Conservation (phyloP, 1,284 basidiomycete genomes). For the Tilletia horrida region DNA sequence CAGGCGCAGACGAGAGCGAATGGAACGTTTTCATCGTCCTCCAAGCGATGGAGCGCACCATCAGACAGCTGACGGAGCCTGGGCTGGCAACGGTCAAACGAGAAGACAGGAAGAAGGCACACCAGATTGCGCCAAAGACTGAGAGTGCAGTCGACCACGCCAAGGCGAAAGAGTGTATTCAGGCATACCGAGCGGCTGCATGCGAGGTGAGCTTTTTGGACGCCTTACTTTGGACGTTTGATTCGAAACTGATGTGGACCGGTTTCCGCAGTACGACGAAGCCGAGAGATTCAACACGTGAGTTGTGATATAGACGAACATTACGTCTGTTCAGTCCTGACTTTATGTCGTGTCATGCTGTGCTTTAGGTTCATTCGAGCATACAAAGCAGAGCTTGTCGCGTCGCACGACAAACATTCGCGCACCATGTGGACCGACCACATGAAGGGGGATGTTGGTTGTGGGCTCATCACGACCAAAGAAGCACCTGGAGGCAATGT, state of each 20-base stretch:
- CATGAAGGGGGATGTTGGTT: background rate
- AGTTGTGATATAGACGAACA: background rate
- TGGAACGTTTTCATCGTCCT: background rate
- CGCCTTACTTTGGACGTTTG: background rate
- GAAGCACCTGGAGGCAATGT: background rate
- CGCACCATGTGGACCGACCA: background rate
- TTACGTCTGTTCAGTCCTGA: background rate
- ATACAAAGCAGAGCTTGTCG: background rate
- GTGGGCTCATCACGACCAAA: constrained; percentile 1
- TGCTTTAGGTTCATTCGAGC: background rate
- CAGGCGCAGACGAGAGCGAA: background rate
- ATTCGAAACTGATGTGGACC: too few species aligned
- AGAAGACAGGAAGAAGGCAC: background rate
- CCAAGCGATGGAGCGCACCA: background rate
- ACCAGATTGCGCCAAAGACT: too few species aligned
- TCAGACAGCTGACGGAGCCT: background rate
- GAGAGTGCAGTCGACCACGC: background rate
- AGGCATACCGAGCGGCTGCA: background rate
- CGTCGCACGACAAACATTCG: background rate
- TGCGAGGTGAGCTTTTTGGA: background rate
- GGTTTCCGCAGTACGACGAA: background rate
- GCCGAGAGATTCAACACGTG: constrained; percentile 1
- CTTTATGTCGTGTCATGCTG: background rate
- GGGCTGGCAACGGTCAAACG: background rate
- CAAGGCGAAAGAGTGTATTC: background rate